These are phyloP conservation scores for Cantharellus anzutake DNA, from an alignment of 768 basidiomycete genomes.

Conservation along the genomic window DNA sequence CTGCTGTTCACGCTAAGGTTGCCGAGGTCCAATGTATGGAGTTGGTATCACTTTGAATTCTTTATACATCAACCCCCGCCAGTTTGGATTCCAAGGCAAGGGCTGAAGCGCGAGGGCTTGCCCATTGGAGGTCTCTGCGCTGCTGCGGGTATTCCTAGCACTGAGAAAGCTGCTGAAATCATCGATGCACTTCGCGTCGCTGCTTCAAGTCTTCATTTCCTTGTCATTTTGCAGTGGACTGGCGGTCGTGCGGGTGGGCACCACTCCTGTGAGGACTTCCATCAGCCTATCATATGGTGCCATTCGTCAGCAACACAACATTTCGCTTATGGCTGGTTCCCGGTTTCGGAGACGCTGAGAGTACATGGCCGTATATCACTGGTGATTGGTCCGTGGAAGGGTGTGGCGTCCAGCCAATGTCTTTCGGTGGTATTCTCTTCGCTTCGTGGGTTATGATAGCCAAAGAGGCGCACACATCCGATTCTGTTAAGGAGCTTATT, in stretches of 20 bases:
- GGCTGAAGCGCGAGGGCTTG: conserved; percentile 86
- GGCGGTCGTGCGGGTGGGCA: conserved; percentile 98
- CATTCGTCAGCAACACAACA: conserved; percentile 76
- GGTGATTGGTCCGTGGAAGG: conserved; percentile 76
- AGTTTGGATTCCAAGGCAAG: conserved; percentile 97
- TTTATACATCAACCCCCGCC: conserved; percentile 94
- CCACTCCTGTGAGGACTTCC: conserved; percentile 66
- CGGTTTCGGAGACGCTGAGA: conserved; percentile 85
- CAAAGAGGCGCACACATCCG: conserved; percentile 87
- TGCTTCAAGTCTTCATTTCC: conserved; percentile 80
- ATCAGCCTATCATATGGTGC: conserved; percentile 79
- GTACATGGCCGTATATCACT: conserved; percentile 89
- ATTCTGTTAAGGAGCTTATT: conserved; percentile 90
- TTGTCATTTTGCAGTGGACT: conserved; percentile 96
- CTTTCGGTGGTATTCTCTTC: conserved; percentile 92
- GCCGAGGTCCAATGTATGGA: conserved; percentile 74
- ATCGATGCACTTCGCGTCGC: conserved; percentile 79
- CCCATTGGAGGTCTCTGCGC: conserved; percentile 99
- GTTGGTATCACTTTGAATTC: conserved; percentile 88
- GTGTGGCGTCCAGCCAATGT: conserved; percentile 84
- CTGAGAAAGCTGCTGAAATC: conserved; percentile 94
- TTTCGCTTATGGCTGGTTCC: conserved; percentile 77
- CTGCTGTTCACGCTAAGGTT: conserved; percentile 75
- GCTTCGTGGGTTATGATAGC: conserved; percentile 97
- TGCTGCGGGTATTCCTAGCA: conserved; percentile 89